These are phyloP conservation scores for Nicotiana sylvestris DNA, from an alignment of 257 asterid genomes.

Conservation along the genomic window DNA sequence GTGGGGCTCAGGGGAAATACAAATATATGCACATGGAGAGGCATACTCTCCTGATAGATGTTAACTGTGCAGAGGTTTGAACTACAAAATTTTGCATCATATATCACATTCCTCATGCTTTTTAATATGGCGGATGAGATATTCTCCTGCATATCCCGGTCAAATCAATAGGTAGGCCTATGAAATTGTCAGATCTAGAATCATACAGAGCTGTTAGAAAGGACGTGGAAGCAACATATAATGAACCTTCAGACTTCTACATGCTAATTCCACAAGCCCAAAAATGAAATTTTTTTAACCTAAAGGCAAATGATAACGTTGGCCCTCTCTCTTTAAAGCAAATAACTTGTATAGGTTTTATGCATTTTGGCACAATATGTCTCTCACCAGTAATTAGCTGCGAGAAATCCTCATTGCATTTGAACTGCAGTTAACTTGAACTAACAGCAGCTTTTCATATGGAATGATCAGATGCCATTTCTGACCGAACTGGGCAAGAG, in stretches of 20 bases:
- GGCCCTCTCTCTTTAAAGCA: not conserved
- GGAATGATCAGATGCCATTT: not conserved
- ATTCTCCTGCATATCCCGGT: not conserved
- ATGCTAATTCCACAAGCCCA: not conserved
- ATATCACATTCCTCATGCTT: not conserved
- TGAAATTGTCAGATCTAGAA: slow-evolving; percentile 1
- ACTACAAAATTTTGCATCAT: not conserved
- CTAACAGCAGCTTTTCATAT: not conserved
- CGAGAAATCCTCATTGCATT: not conserved
- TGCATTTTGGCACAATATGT: not conserved
- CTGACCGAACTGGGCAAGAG: not conserved
- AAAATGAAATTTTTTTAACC: not conserved
- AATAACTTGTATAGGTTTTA: not conserved
- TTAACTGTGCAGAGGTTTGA: not conserved
- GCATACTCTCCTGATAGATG: not conserved
- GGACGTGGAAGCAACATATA: not conserved
- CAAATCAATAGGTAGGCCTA: not conserved
- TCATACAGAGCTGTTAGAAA: not conserved
- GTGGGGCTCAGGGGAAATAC: not conserved
- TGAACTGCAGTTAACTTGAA: not conserved
- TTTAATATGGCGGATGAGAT: not conserved
- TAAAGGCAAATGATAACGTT: not conserved
- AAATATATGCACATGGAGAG: not conserved
- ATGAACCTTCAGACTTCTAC: not conserved
- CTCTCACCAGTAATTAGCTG: not conserved